Conservation (phyloP, 2,329 filamentous ascomycete genomes). For the Helotiales sp. region DNA sequence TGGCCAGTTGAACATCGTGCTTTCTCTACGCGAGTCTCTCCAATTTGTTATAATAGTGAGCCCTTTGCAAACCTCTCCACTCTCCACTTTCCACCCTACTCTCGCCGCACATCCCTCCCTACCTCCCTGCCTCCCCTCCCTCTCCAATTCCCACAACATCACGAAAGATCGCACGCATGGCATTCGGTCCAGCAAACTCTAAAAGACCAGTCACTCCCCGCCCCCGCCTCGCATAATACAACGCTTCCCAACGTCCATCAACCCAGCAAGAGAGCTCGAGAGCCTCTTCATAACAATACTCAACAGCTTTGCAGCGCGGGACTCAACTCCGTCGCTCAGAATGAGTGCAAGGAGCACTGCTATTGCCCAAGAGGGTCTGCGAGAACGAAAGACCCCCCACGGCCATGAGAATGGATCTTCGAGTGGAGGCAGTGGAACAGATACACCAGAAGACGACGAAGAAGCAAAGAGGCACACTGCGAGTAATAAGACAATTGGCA, state of each 20-base stretch:
- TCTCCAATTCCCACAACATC: not conserved
- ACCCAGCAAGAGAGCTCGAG: not conserved
- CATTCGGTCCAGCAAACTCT: not conserved
- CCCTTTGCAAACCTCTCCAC: not conserved
- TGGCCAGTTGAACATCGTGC: constrained; percentile 17
- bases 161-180: constrained; percentile 4
- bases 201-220: not conserved
- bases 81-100: not conserved
- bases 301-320: constrained; percentile 17
- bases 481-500: constrained; percentile 77
- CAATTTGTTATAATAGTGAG: constrained; percentile 5
- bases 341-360: constrained; percentile 19
- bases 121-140: not conserved
- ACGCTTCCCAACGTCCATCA: not conserved
- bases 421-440: constrained; percentile 20
- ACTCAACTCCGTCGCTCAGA: constrained; percentile 21
- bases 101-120: not conserved
- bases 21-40: constrained; percentile 12
- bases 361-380: constrained; percentile 30
- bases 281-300: not conserved
- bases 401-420: constrained; percentile 21
- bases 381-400: constrained; percentile 34
- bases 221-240: not conserved
- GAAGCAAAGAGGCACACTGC: constrained; percentile 55
- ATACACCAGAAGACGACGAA: constrained; percentile 24